Evolutionary conservation across 2,329 filamentous ascomycete species (phyloP), one percentile per base, ranked within the genome.

Genomic region (Cladobotryum mycophilum): DNA sequence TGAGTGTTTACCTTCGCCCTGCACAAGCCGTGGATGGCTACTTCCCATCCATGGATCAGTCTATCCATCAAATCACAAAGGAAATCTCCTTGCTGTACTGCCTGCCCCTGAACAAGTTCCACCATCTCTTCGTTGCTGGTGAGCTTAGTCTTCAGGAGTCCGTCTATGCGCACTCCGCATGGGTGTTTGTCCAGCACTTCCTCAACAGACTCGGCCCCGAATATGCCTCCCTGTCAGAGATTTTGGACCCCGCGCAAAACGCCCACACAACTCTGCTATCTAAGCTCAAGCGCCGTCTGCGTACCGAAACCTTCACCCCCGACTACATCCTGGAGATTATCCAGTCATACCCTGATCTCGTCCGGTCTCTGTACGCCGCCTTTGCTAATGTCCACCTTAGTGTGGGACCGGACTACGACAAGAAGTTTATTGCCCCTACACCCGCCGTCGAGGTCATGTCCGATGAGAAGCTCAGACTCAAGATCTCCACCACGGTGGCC

Each of bases 241-340:
- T 95, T 9, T 72, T 99, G 52, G 88, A 96, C 64, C 64, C 79
- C 22, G 86, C 81, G 64, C 95, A 95, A 71, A 93, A 85, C 59
- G 80, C 83, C 1, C 90, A 97, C 62, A 88, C 87, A 15, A 89
- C 93, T 61, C 79, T 96, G 53, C 79, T 99, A 35, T 87, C 88
- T 30, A 97, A 95, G 75, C 82, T 99, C 64, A 99, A 99, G 82
- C 90, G 91, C 61, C 85, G 93, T 62, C 80, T 99, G 53, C 87
- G 93, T 63, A 93, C 88, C 1, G 93, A 99, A 73, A 99, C 93
- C 0, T 99, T 99, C 69, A 99, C 93, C 0, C 88, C 93, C 4
- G 92, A 96, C 64, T 99, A 99, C 74, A 97, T 99, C 60, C 83
- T 92, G 25, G 92, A 99, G 72, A 97, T 99, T 67, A 96, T 99